phyloP scores from a whole-genome alignment of 108 stramenopile species.

The Epithemia pelagica region DNA sequence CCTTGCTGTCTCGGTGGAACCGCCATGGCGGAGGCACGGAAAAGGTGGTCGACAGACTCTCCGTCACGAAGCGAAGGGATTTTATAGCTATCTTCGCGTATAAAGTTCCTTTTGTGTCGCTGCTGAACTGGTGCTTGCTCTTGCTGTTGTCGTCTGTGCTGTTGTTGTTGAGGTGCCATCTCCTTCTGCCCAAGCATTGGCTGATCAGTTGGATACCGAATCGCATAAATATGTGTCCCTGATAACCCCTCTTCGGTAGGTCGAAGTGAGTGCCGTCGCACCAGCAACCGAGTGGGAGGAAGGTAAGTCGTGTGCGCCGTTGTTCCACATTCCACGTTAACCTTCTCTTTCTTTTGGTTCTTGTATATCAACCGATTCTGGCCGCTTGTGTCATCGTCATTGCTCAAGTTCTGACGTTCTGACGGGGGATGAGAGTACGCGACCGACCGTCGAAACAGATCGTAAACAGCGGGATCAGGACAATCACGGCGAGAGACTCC shows the following conservation, averaged over 20 bases:
- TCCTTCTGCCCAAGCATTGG: neutral
- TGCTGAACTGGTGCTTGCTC: conserved; percentile 15
- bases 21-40: conserved; percentile 16
- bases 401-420: neutral
- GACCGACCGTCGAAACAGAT: conserved; percentile 28
- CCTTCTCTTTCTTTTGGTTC: conserved; percentile 8
- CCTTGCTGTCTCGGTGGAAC: conserved; percentile 18
- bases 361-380: conserved; percentile 28
- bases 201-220: conserved; percentile 31
- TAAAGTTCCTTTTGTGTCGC: neutral
- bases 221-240: conserved; percentile 39
- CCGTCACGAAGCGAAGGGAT: neutral
- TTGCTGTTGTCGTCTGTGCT: conserved; percentile 1
- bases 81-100: neutral
- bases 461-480: conserved; percentile 31
- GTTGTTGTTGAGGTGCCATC: neutral
- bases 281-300: conserved; percentile 23
- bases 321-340: neutral
- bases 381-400: conserved; percentile 3
- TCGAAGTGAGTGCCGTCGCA: conserved; percentile 27
- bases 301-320: neutral
- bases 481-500: conserved; percentile 20
- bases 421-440: conserved; percentile 4
- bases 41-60: conserved; percentile 6
- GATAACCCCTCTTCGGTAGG: conserved; percentile 13